phyloP scores from a whole-genome alignment of 2,329 filamentous ascomycete genomes.

The Aspergillus jensenii region DNA sequence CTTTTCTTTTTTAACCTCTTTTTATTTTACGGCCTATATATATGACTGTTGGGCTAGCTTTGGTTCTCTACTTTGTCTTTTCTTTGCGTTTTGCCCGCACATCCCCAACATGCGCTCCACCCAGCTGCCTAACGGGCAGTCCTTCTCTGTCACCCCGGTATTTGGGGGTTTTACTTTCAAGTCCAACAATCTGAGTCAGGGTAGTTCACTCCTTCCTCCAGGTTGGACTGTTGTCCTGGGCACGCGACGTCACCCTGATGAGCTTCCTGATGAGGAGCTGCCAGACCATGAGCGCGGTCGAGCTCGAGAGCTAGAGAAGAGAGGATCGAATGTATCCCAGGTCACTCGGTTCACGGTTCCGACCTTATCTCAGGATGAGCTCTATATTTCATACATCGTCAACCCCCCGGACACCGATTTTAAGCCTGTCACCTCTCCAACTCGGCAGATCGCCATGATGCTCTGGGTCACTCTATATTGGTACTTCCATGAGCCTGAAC shows the following conservation, averaged over 20 bases:
- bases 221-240: conserved; percentile 90
- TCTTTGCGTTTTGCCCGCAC: neutral
- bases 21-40: neutral
- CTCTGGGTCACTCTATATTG: conserved; percentile 91
- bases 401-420: conserved; percentile 78
- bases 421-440: conserved; percentile 75
- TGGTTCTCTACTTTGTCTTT: neutral
- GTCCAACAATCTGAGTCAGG: conserved; percentile 69
- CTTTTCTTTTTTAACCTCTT: conserved; percentile 2
- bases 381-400: conserved; percentile 91
- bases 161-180: conserved; percentile 94
- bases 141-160: conserved; percentile 75
- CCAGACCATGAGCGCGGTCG: conserved; percentile 15
- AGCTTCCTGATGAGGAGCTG: conserved; percentile 17
- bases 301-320: conserved; percentile 16
- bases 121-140: conserved; percentile 84
- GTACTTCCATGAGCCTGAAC: conserved; percentile 91
- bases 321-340: conserved; percentile 36
- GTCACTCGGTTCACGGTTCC: conserved; percentile 63
- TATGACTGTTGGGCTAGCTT: neutral
- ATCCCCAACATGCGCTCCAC: conserved; percentile 41
- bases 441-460: conserved; percentile 93
- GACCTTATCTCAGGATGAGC: conserved; percentile 73
- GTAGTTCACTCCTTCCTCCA: conserved; percentile 66
- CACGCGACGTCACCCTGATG: conserved; percentile 55